Evolutionary conservation across 306 rosid genomes (phyloP), one percentile per base, ranked within the genome.

Genomic region (Argentina anserina): DNA sequence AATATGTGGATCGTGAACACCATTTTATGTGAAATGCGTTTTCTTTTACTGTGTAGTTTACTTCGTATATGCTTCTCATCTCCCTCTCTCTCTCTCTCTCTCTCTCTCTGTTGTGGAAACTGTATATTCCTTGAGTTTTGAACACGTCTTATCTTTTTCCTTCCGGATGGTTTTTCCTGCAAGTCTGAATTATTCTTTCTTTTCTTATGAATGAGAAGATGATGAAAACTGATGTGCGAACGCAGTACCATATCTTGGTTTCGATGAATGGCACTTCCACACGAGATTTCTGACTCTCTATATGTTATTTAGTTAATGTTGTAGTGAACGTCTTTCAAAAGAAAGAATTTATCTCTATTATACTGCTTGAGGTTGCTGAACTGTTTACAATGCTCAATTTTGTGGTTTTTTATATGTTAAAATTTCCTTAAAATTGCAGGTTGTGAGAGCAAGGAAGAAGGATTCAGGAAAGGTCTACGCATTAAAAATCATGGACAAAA

Each of bases 381-480:
- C 68, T 67, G 17, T 53, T 74, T 68, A 31, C 63, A 46, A 43
- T 71, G 71, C 65, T 25, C 65, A 67, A 41, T 26, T 76, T 49
- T 65, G 21, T 69, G 34, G 62, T 65, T 47, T 73, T 52, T 60
- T 71, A 73, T 67, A 0, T 80, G 50, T 64, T 65, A 26, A 26
- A 25, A 12, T 55, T 58, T 4, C 49, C 59, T 42, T 29, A 15
- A 61, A 50, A 39, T 61, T 17, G 56, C 82, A 95, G 97, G 99
- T 95, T 82, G 99, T 95, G 79, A 90, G 99, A 85, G 99, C 99
- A 56, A 95, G 84, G 93, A 95, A 95, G 88, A 95, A 86, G 88
- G 96, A 95, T 80, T 72, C 97, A 0, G 97, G 97, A 78, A 71
- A 39, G 67, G 86, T 95, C 67, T 95, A 91, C 80, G 99, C 99